Evolutionary conservation across 1,284 basidiomycete genomes (phyloP).

Genomic region (Mixia osmundae): DNA sequence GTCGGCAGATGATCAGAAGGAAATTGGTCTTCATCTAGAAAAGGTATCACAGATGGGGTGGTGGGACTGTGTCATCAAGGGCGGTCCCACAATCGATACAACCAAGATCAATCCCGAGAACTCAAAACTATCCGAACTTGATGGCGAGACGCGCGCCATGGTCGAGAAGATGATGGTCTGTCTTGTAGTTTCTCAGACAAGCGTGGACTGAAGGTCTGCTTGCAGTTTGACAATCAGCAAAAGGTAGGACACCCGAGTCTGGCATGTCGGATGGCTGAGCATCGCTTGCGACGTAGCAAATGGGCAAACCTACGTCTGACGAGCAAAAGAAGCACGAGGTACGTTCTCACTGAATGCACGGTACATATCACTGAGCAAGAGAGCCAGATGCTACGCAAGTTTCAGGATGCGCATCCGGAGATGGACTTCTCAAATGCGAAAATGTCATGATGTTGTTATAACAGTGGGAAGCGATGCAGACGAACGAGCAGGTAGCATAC

Average conservation of each 20-base stretch:
- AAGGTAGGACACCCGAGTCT: slow-evolving; percentile 33
- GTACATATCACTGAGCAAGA: not conserved
- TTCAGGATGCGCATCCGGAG: slow-evolving; percentile 72
- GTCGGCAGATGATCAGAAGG: slow-evolving; percentile 48
- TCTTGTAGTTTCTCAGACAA: slow-evolving; percentile 2
- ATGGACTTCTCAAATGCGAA: slow-evolving; percentile 69
- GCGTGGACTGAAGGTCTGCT: not conserved
- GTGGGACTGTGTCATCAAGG: slow-evolving; percentile 93
- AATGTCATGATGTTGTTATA: not conserved
- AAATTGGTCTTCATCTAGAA: slow-evolving; percentile 55
- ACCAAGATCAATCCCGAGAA: slow-evolving; percentile 88
- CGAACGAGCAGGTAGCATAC: not conserved
- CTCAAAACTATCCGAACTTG: slow-evolving; percentile 85
- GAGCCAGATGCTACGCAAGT: slow-evolving; percentile 53
- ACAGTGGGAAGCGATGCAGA: not conserved
- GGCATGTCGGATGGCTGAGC: not conserved
- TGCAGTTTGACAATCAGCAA: slow-evolving; percentile 87
- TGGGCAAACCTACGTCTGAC: slow-evolving; percentile 46
- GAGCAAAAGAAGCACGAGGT: slow-evolving; percentile 23
- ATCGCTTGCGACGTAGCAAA: slow-evolving; percentile 35
- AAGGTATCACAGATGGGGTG: slow-evolving; percentile 69
- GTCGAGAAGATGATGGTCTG: slow-evolving; percentile 99
- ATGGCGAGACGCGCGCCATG: slow-evolving; percentile 85
- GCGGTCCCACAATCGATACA: slow-evolving; percentile 92
- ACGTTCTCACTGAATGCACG: slow-evolving; percentile 10